Base-by-base conservation (phyloP, 2,329 filamentous ascomycete species). In the Endoconidiophora polonica region DNA sequence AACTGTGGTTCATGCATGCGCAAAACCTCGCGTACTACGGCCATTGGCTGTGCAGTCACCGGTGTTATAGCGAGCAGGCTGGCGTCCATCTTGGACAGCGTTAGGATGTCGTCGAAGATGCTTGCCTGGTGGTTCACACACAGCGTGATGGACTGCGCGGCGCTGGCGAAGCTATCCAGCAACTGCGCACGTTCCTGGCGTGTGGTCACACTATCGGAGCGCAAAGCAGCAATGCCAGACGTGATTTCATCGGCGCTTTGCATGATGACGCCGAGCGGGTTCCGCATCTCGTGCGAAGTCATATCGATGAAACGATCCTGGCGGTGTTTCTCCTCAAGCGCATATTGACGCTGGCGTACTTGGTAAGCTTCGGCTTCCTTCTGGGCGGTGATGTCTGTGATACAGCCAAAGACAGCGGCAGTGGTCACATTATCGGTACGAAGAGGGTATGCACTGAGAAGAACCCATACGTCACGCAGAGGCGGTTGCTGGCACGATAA, bases 351-450 rank as follows among this genome's bases (percentile, higher is more conserved):
- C 52, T 84, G 78, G 42, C 79, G 73, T 57, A 76, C 85, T 62
- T 93, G 84, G 33, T 86, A 77, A 44, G 81, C 79, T 62, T 93
- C 86, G 1, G 86, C 85, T 70, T 81, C 81, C 61, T 93, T 94
- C 60, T 91, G 84, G 49, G 83, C 76, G 16, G 82, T 86, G 55
- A 94, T 93, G 59, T 93, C 85, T 0, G 85, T 90, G 47, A 93
- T 81, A 59, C 79, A 83, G 48, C 83, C 83, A 57, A 88, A 87
- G 2, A 87, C 80, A 54, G 79, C 77, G 65, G 85, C 85, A 47
- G 87, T 69, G 24, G 68, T 66, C 3, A 81, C 82, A 24, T 75
- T 66, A 1, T 69, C 65, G 54, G 81, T 72, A 58, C 74, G 81
- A 57, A 88, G 83, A 0, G 83, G 83, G 56, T 82, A 86, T 0